phyloP scores from a whole-genome alignment of 2,329 filamentous ascomycete species.

The Didymella segeticola region DNA sequence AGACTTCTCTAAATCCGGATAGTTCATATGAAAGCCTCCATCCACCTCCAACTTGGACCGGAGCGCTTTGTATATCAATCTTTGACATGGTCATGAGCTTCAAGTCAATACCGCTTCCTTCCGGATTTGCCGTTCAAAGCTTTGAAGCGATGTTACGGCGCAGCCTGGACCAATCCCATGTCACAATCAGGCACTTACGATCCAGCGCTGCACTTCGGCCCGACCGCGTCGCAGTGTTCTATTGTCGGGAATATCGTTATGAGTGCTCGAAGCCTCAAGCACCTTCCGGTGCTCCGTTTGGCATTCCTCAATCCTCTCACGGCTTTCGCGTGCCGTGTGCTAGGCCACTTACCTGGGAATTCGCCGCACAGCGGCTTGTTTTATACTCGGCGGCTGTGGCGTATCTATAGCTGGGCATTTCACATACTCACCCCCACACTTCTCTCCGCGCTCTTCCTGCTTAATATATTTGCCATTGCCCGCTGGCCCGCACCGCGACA shows the following conservation, averaged over 20 bases:
- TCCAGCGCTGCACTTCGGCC: background rate
- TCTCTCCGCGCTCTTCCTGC: background rate
- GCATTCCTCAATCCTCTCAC: no score
- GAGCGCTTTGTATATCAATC: background rate
- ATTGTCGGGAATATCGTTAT: background rate
- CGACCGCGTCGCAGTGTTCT: background rate
- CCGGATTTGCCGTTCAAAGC: background rate
- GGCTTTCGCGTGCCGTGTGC: background rate
- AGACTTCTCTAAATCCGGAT: background rate
- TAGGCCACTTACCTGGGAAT: background rate
- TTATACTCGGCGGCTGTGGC: background rate
- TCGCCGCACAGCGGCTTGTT: background rate
- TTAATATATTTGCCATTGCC: background rate
- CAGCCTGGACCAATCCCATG: background rate
- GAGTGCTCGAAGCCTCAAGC: no score
- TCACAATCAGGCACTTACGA: background rate
- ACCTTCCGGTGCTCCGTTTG: no score
- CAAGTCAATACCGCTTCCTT: background rate
- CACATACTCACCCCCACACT: background rate
- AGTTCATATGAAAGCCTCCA: background rate
- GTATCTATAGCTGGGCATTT: background rate
- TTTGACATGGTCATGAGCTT: background rate
- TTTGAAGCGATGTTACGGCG: background rate
- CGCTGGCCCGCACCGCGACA: background rate
- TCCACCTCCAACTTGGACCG: background rate